Base-by-base conservation (phyloP, 208 protist species). In the Phytomonas sp. region DNA sequence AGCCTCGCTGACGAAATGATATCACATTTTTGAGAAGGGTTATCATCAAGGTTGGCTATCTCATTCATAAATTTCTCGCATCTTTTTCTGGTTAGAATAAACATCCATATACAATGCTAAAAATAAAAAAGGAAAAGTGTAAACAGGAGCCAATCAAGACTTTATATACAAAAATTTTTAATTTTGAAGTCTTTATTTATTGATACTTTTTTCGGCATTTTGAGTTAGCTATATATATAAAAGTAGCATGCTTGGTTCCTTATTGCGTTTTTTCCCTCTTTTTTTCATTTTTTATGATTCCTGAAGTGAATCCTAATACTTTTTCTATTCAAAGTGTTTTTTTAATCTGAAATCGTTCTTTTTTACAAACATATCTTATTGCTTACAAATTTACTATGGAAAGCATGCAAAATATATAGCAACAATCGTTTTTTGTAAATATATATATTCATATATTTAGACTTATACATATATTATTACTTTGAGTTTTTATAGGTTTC, bases 11-110 rank as follows among this genome's bases (percentile, higher is more conserved):
- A 59, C 62, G 40, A 61, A 37, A 32, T 66, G 32, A n/a, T 67
- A 56, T 19, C 42, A 31, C 1, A 62, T 37, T 31, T 29, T 29
- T 2, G 31, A 72, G 67, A 72, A 74, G 19, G 36, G 66, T 66
- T 37, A 7, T 60, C 33, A 73, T 42, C 6, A 67, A 26, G 68
- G 45, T 31, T 1, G 40, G 16, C 59, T 37, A n/a, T 1, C n/a
- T 26, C 56, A 45, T 59, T 70, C 26, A 29, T 66, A 4, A 36
- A 19, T 8, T 31, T 8, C 45, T 67, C 36, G 16, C 63, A 36
- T 56, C n/a, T 74, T 70, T 77, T 78, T 60, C 59, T 77, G 74
- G 71, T 78, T 72, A 49, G 16, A 63, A 66, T 69, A 29, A 36
- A 67, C 16, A 63, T 23, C 11, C 26, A 5, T 23, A 56, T 56